phyloP scores from a whole-genome alignment of 805 yeast genomes.

The Wickerhamomyces chambardii region DNA sequence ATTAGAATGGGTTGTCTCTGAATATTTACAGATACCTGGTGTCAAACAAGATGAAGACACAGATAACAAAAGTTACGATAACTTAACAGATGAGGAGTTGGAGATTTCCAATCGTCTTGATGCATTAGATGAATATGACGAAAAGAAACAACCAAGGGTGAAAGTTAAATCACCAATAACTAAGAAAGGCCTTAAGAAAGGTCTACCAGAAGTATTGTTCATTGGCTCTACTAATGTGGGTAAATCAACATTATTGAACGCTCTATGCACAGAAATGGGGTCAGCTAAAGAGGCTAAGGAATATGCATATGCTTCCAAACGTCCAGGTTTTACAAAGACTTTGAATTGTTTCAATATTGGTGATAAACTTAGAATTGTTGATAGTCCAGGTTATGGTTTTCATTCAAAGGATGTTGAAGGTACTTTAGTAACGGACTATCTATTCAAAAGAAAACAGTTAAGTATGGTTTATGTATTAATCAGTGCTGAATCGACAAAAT shows the following conservation, averaged over 20 bases:
- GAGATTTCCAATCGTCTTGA: neutral
- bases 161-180: conserved; percentile 10
- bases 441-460: conserved; percentile 43
- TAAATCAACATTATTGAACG: conserved; percentile 69
- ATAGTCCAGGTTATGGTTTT: conserved; percentile 87
- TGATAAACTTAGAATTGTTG: conserved; percentile 56
- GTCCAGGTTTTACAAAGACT: conserved; percentile 50
- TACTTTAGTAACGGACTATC: conserved; percentile 50
- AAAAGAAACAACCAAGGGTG: conserved; percentile 19
- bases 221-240: conserved; percentile 85
- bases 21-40: conserved; percentile 50
- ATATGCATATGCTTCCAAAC: conserved; percentile 45
- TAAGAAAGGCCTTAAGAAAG: conserved; percentile 10
- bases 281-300: conserved; percentile 16
- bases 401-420: conserved; percentile 66
- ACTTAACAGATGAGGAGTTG: conserved; percentile 17
- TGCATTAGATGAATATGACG: conserved; percentile 8
- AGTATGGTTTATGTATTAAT: conserved; percentile 52
- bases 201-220: conserved; percentile 66
- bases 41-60: conserved; percentile 22
- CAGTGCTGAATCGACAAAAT: conserved; percentile 45
- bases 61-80: conserved; percentile 8
- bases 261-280: conserved; percentile 34
- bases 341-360: conserved; percentile 67
- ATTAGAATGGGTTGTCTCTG: conserved; percentile 53